Evolutionary conservation across 2,329 filamentous ascomycete species (phyloP), one percentile per base, ranked within the genome.

Genomic region (Ceratocystis albifundus): DNA sequence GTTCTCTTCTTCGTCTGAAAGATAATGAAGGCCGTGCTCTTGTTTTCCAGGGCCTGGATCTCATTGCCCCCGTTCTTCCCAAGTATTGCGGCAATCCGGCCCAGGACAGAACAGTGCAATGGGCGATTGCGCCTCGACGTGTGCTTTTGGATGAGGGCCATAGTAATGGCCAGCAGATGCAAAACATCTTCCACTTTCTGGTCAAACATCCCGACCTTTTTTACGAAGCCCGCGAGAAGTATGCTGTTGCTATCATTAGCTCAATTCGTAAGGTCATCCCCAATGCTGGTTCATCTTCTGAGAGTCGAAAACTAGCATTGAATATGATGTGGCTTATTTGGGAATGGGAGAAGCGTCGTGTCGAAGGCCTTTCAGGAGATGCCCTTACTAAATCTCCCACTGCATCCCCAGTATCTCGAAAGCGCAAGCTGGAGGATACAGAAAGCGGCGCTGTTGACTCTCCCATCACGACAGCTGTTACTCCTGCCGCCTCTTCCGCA

Each of bases 141-240:
- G 96, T 99, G 32, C 78, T 99, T 25, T 87, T 90, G 2, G 95
- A 99, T 74, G 94, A 99, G 75, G 92, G 90, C 30, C 90, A 94
- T 69, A 68, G 63, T 50, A 99, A 99, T 71, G 82, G 93, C 61
- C 92, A 96, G 75, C 94, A 97, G 76, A 88, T 97, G 77, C 96
- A 91, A 65, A 94, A 89, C 77, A 97, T 99, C 71, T 97, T 96
- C 79, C 89, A 96, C 72, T 99, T 99, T 76, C 80, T 99, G 44
- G 93, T 96, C 45, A 85, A 89, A 66, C 93, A 99, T 73, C 88
- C 92, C 0, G 88, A 94, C 72, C 79, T 99, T 3, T 99, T 99
- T 77, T 99, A 95, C 71, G 93, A 97, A 69, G 91, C 90, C 0
- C 83, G 94, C 65, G 94, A 99, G 70, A 92, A 93, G 72, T 95